Conservation (phyloP, 2,329 filamentous ascomycete species). For the Botrytis porri region DNA sequence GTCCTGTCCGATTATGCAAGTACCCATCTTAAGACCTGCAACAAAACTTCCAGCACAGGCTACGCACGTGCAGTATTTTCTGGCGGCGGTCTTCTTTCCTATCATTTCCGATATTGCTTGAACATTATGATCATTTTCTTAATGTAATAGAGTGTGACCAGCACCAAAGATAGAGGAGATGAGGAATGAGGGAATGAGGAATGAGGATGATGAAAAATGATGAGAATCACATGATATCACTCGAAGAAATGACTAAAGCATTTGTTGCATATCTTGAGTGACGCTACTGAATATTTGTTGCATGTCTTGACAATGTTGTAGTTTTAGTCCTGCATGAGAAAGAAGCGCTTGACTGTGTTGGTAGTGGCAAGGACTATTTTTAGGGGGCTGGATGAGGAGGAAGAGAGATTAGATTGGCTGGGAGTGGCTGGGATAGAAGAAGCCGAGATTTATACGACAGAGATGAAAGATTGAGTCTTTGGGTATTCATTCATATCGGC, state of each 20-base stretch:
- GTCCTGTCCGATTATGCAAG: conserved; percentile 8
- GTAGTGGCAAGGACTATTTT: neutral
- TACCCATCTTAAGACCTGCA: conserved; percentile 11
- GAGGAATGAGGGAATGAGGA: neutral
- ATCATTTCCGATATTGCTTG: neutral
- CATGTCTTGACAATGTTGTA: neutral
- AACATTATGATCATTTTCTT: neutral
- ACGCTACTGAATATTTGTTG: conserved; percentile 13
- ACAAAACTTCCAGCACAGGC: neutral
- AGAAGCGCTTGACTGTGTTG: conserved; percentile 5
- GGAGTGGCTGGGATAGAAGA: neutral
- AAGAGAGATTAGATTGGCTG: conserved; percentile 1
- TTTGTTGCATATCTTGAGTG: conserved; percentile 22
- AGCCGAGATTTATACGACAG: neutral
- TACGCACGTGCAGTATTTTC: neutral
- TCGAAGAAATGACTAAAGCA: neutral
- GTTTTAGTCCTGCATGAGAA: neutral
- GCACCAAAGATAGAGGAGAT: neutral
- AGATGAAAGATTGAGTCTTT: neutral
- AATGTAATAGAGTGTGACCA: neutral
- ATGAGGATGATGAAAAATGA: neutral
- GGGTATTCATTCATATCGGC: neutral
- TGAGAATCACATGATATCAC: neutral
- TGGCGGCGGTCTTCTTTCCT: neutral
- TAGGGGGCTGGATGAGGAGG: neutral